Base-by-base conservation (phyloP, 371 early-diverging fungal genomes). In the Smittium culicis region DNA sequence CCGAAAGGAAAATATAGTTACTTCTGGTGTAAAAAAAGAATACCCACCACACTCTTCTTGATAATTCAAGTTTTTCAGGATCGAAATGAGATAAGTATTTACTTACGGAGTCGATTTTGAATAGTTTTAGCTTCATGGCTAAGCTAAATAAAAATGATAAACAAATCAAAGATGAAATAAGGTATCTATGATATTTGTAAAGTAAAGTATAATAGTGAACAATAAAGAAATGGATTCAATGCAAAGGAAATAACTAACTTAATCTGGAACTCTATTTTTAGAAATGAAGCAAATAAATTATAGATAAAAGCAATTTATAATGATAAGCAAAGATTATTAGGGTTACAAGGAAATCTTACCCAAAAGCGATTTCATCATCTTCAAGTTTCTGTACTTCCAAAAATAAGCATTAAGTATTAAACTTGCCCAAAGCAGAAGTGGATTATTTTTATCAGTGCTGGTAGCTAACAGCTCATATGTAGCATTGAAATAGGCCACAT, bases 11-110 rank as follows among this genome's bases (percentile, higher is more conserved):
- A 5, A 57, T 57, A 57, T 57, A 57, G 3, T 57, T 5, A 25
- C 57, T 5, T 57, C n/a, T 57, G 27, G 27, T 20, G 5, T 20
- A 3, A 57, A 57, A 16, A 57, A 16, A 57, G 25, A n/a, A 57
- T 57, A 57, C 14, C 57, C 57, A 57, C 57, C 57, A 57, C 3
- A 57, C 57, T 57, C 57, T 57, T 27, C 57, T 57, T 57, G 3
- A 16, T 3, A 57, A 57, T 27, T 57, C 57, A 3, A 57, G 25
- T n/a, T 57, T 25, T n/a, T 57, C 27, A 5, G 5, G 45, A 45
- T 5, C 5, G 20, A 45, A 5, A 45, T 45, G 11, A 11, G 5
- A 20, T 11, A 20, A 45, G 20, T 11, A 45, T 11, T 20, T 45
- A 45, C 45, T 11, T 11, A 20, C 5, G 11, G 20, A 11, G 20